These are phyloP conservation scores for Pseudogymnoascus sp. DNA, from an alignment of 2,329 filamentous ascomycete genomes.

Conservation along the genomic window DNA sequence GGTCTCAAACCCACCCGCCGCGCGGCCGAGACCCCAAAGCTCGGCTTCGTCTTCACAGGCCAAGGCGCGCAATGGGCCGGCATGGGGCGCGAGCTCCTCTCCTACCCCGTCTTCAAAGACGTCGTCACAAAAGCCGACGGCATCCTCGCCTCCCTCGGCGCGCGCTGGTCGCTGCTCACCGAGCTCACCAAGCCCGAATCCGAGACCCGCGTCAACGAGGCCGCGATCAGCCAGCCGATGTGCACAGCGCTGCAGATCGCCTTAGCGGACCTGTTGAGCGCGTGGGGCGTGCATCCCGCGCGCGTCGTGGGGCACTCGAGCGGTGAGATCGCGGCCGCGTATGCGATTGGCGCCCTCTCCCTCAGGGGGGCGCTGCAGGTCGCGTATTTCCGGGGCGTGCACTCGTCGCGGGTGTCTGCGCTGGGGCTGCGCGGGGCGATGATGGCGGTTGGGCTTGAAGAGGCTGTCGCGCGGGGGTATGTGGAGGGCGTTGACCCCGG, in stretches of 20 bases:
- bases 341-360: constrained; percentile 31
- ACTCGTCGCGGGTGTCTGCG: constrained; percentile 24
- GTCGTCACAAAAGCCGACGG: neutral
- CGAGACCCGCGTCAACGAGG: constrained; percentile 36
- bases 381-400: constrained; percentile 36
- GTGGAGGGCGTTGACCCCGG: constrained; percentile 21
- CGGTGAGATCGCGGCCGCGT: constrained; percentile 43
- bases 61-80: constrained; percentile 21
- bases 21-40: neutral
- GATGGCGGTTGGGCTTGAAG: constrained; percentile 43
- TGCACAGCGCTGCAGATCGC: constrained; percentile 40
- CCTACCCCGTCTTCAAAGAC: neutral
- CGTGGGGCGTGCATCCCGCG: constrained; percentile 34
- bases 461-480: constrained; percentile 21
- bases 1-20: constrained; percentile 19
- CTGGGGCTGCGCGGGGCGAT: constrained; percentile 37
- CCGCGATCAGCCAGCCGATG: constrained; percentile 33
- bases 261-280: constrained; percentile 35
- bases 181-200: neutral
- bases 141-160: neutral
- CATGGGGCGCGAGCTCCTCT: constrained; percentile 18
- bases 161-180: neutral
- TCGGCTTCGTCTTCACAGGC: constrained; percentile 17
- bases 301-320: constrained; percentile 39
- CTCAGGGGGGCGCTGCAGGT: constrained; percentile 31